Evolutionary conservation across 257 asterid species (phyloP).

Genomic region (Parsonsia alboflavescens): DNA sequence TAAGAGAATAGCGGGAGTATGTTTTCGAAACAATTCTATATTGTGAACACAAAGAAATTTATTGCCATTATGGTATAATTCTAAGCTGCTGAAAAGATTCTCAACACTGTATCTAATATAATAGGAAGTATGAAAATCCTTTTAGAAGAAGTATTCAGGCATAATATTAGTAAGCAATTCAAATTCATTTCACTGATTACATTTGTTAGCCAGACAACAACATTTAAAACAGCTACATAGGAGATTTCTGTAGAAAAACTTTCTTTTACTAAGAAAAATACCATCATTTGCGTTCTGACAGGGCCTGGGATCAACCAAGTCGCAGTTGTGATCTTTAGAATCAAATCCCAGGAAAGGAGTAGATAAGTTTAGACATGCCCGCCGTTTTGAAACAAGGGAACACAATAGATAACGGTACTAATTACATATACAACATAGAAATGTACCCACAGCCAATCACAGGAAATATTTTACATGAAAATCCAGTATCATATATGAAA

Average conservation of each 20-base stretch:
- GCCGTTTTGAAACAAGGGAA: not conserved
- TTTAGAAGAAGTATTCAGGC: constrained; percentile 23
- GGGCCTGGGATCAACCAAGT: not conserved
- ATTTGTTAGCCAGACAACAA: not conserved
- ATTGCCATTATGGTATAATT: not conserved
- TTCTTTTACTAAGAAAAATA: not conserved
- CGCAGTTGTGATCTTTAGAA: too few species aligned
- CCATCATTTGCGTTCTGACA: not conserved
- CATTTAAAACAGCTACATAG: not conserved
- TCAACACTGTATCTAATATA: constrained; percentile 22
- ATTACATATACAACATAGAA: constrained; percentile 29
- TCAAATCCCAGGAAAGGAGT: not conserved
- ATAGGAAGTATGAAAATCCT: constrained; percentile 25
- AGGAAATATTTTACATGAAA: not conserved
- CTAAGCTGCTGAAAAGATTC: constrained; percentile 31
- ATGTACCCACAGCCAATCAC: constrained; percentile 40
- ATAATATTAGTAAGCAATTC: constrained; percentile 7
- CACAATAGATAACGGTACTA: constrained; percentile 21
- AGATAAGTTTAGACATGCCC: not conserved
- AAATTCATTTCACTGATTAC: not conserved
- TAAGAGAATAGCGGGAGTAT: too few species aligned
- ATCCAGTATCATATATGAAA: not conserved
- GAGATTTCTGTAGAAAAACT: not conserved
- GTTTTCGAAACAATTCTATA: too few species aligned
- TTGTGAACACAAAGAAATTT: too few species aligned